A percentile compares a stretch with the other conserved stretches of the same genome.
Evolutionary conservation across 805 yeast species (phyloP).

Genomic region (Ogataea glucozyma): DNA sequence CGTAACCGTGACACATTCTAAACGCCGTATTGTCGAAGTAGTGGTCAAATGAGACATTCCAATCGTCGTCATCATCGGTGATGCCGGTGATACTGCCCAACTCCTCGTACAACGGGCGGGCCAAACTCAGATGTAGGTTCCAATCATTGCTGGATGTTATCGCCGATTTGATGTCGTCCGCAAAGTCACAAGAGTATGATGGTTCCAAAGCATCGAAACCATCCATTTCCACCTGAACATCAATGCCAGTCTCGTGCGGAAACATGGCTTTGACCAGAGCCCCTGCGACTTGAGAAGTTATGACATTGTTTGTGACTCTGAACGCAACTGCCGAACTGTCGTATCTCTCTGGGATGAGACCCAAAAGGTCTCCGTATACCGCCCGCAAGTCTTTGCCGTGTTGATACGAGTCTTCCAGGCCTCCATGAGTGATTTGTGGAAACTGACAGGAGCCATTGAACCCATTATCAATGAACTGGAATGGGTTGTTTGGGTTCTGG

Average conservation of each 20-base stretch:
- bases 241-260: conserved; percentile 33
- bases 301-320: conserved; percentile 41
- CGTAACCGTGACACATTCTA: conserved; percentile 39
- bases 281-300: conserved; percentile 43
- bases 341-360: conserved; percentile 38
- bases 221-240: conserved; percentile 33
- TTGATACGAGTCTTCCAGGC: conserved; percentile 39
- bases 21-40: conserved; percentile 44
- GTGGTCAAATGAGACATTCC: conserved; percentile 39
- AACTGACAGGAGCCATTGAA: conserved; percentile 38
- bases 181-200: conserved; percentile 36
- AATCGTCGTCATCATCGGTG: conserved; percentile 20
- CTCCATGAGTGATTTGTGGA: conserved; percentile 43
- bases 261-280: conserved; percentile 40
- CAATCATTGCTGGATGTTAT: conserved; percentile 36
- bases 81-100: conserved; percentile 35
- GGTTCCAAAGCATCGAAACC: conserved; percentile 41
- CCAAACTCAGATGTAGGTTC: conserved; percentile 37
- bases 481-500: conserved; percentile 33
- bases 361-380: conserved; percentile 39
- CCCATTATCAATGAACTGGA: conserved; percentile 24
- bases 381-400: conserved; percentile 42
- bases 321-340: conserved; percentile 32
- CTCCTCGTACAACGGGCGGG: conserved; percentile 30
- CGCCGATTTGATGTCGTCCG: conserved; percentile 27